Evolutionary conservation across 805 yeast species (phyloP), one percentile per base, ranked within the genome.

Genomic region (Cyberlindnera mrakii): DNA sequence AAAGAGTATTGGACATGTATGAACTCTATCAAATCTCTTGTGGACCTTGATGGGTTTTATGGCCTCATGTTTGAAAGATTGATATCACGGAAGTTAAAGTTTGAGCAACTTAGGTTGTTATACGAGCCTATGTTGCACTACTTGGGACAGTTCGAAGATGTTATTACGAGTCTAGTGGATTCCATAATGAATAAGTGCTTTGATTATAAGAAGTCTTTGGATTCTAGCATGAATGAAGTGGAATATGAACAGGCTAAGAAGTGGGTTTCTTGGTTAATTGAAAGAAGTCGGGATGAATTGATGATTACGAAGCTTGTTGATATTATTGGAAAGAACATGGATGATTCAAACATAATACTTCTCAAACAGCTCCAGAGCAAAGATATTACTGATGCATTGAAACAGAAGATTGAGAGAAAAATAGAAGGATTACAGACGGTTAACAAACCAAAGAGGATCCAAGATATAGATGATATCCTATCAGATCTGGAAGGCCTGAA

Each of bases 1-100:
- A 48, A 45, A n/a, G 66, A 64, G 47, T 72, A 70, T 48, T 69
- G 76, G 76, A 57, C 53, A 20, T 55, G 67, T 3, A 53, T 74
- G 30, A 58, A 62, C 9, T 38, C 37, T 11, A 46, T 67, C 3
- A 39, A 46, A 2, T 41, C 39, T 6, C 14, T 39, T 19, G 45
- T 38, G 11, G 43, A 42, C 43, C 30, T 42, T 31, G 33, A 23
- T 6, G 6, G 33, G 52, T 10, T 47, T 65, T 13, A 60, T 2
- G 50, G 59, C 7, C 57, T 60, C 9, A 40, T 71, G 40, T 36
- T 65, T 5, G 65, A 66, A 37, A 62, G 66, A n/a, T 45, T 72
- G 16, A 52, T 67, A 2, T 60, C 50, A 48, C 48, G 33, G 46
- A 67, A 50, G 49, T 49, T 35, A 40, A 64, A 42, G 9, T 55